Conservation (phyloP, 306 rosid species). For the Oemleria cerasiformis region DNA sequence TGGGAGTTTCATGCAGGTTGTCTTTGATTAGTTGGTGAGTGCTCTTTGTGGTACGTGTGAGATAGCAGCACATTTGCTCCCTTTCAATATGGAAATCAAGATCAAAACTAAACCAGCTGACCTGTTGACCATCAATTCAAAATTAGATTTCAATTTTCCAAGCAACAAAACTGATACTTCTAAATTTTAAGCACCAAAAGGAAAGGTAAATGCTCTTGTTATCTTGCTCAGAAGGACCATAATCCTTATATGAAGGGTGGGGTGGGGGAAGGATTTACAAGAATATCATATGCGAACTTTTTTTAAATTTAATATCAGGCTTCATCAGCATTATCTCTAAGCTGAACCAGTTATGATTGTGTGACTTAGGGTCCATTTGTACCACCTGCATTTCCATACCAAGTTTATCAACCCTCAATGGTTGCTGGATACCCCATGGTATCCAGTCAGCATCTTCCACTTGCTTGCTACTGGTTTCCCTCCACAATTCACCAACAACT, state of each 20-base stretch:
- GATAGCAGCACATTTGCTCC: constrained; percentile 97
- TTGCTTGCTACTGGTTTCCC: background rate
- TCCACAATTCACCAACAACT: background rate
- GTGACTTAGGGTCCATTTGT: background rate
- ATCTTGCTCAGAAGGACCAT: background rate
- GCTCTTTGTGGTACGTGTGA: constrained; percentile 83
- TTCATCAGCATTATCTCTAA: background rate
- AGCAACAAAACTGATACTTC: constrained; percentile 13
- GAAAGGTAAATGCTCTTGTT: constrained; percentile 12
- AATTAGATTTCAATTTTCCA: constrained; percentile 17
- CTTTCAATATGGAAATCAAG: constrained; percentile 86
- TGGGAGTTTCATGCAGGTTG: constrained; percentile 95
- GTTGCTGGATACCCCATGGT: background rate
- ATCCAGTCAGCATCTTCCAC: background rate
- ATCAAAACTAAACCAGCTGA: constrained; percentile 94
- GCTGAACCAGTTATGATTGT: background rate
- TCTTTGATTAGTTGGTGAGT: constrained; percentile 88
- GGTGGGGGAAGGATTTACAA: background rate
- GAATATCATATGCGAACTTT: background rate
- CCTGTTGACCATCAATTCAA: constrained; percentile 55
- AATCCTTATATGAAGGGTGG: background rate
- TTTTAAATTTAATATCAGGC: background rate
- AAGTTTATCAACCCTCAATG: background rate
- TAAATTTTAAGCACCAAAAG: background rate
- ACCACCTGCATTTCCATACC: background rate